Percentiles rank a stretch among this genome's conserved stretches.
phyloP scores from a whole-genome alignment of 2,329 filamentous ascomycete species.

The Aspergillus phoenicis region DNA sequence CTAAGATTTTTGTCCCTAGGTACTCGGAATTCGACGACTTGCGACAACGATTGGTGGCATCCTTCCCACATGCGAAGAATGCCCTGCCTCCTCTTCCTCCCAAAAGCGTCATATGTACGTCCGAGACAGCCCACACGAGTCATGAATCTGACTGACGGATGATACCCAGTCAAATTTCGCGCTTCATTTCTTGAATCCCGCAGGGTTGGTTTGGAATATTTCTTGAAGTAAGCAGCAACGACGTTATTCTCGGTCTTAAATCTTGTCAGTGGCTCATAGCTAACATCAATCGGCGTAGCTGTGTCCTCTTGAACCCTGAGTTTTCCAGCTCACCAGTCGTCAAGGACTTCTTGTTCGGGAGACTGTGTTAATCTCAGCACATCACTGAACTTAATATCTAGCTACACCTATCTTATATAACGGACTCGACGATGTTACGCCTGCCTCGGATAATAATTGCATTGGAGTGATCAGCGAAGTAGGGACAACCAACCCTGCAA shows the following conservation, averaged over 20 bases:
- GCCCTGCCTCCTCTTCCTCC: constrained; percentile 89
- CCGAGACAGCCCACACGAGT: background rate
- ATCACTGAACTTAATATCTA: background rate
- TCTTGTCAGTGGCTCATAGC: constrained; percentile 8
- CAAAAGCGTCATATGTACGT: constrained; percentile 83
- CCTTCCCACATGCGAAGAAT: constrained; percentile 80
- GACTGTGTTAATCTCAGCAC: constrained; percentile 27
- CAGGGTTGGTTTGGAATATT: constrained; percentile 82
- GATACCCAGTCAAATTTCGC: constrained; percentile 65
- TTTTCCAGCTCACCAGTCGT: constrained; percentile 89
- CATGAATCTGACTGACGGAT: constrained; percentile 13
- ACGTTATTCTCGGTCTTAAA: constrained; percentile 9
- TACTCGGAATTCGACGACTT: constrained; percentile 95
- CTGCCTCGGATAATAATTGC: constrained; percentile 1
- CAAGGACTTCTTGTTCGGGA: constrained; percentile 80
- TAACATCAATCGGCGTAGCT: constrained; percentile 55
- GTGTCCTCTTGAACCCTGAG: constrained; percentile 87
- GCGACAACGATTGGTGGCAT: constrained; percentile 69
- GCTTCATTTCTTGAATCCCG: constrained; percentile 83
- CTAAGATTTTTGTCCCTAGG: constrained; percentile 44
- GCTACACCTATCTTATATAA: background rate
- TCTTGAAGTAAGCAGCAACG: constrained; percentile 72
- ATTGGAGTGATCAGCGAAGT: background rate
- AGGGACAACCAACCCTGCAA: background rate
- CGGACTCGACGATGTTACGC: constrained; percentile 13